These are phyloP conservation scores for Tillandsia fasciculata DNA, from an alignment of 176 grass and related monocot genomes.

Conservation along the genomic window DNA sequence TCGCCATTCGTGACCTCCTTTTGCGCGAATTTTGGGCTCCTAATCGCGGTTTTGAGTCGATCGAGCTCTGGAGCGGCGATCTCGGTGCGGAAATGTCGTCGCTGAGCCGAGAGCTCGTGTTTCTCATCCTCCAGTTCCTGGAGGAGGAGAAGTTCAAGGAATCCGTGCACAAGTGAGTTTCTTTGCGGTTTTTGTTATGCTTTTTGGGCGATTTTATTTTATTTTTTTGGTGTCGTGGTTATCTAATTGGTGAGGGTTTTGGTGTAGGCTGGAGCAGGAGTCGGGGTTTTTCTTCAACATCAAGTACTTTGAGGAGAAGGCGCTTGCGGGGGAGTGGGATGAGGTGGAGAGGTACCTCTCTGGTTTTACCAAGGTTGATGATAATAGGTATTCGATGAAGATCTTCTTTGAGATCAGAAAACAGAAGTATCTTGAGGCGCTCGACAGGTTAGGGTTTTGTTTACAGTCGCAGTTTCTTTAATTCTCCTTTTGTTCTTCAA, in stretches of 20 bases:
- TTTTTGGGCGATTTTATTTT: conserved; percentile 17
- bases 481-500: background rate
- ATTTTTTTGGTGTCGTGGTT: background rate
- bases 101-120: conserved; percentile 93
- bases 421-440: conserved; percentile 96
- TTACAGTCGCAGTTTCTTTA: background rate
- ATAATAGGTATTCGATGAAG: conserved; percentile 99
- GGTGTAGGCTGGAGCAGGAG: conserved; percentile 79
- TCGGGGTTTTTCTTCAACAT: conserved; percentile 90
- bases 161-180: conserved; percentile 77
- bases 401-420: conserved; percentile 99
- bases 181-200: background rate
- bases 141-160: conserved; percentile 99
- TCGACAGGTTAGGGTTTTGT: conserved; percentile 54
- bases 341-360: conserved; percentile 96
- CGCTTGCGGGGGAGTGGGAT: conserved; percentile 80
- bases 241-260: conserved; percentile 2
- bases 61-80: conserved; percentile 23
- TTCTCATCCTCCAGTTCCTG: conserved; percentile 98
- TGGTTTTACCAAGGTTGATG: conserved; percentile 94
- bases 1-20: background rate
- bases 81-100: conserved; percentile 56
- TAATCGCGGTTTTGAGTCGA: conserved; percentile 15
- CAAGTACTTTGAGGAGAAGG: conserved; percentile 96
- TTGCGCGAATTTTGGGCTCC: background rate